These are phyloP conservation scores for Clonostachys solani DNA, from an alignment of 2,329 filamentous ascomycete species.

Conservation along the genomic window DNA sequence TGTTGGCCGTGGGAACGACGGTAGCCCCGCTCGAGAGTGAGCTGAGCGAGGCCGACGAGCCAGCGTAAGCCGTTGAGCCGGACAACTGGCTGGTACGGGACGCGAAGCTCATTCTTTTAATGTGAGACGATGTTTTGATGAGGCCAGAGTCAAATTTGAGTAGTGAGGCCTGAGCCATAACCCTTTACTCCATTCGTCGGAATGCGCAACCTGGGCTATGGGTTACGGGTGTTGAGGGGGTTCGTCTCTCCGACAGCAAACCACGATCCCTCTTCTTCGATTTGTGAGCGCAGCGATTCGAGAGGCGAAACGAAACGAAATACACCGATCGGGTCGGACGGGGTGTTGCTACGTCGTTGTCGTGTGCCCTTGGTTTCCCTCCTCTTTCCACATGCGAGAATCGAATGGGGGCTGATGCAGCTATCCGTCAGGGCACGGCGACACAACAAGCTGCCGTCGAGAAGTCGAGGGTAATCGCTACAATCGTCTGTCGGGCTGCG, in stretches of 20 bases:
- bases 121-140: neutral
- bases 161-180: neutral
- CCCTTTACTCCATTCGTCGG: neutral
- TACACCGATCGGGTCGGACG: too few relatives aligned
- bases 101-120: slow-evolving; percentile 13
- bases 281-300: neutral
- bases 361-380: too few relatives aligned
- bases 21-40: slow-evolving; percentile 41
- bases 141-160: neutral
- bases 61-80: slow-evolving; percentile 52
- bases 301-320: neutral
- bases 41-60: slow-evolving; percentile 46
- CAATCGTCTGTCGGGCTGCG: too few relatives aligned
- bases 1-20: slow-evolving; percentile 71
- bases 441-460: too few relatives aligned
- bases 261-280: neutral
- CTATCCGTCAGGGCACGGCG: too few relatives aligned
- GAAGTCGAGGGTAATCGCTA: too few relatives aligned
- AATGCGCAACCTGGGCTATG: too few relatives aligned
- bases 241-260: neutral
- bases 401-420: too few relatives aligned
- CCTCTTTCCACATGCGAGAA: too few relatives aligned
- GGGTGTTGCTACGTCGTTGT: too few relatives aligned
- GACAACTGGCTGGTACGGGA: slow-evolving; percentile 59
- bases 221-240: neutral